Base-by-base conservation (phyloP, 495 filamentous ascomycete species). In the Penicillium tannophilum region DNA sequence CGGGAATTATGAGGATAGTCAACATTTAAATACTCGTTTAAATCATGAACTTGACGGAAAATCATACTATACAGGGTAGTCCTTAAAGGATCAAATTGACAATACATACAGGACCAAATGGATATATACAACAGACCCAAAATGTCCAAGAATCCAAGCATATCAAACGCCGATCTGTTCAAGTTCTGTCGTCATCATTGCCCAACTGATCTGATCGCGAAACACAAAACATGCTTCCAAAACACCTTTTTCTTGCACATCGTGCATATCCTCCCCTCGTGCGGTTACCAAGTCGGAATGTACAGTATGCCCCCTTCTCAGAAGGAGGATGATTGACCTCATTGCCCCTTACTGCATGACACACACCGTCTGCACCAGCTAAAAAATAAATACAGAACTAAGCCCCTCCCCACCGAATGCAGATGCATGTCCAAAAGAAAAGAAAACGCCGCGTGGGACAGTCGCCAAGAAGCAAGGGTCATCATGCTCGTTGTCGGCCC, bases 361-460 rank as follows among this genome's bases (percentile, higher is more conserved):
- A 41, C 31, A 53, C 33, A 49, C 42, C 33, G 16, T 42, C 33
- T 54, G 51, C 30, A 48, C 51, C 56, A 47, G 42, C 43, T 24
- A 39, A 44, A 36, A 44, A 20, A 50, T 28, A 55, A 42, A 56
- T 43, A 43, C 52, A 56, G 48, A 59, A 31, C 31, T 30, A 19
- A 23, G 50, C 48, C 53, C 26, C 55, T 28, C 50, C 60, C 48
- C 41, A 41, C 57, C 17, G 39, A 59, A 65, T 62, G 59, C 63
- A 65, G 44, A 65, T 65, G 54, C 60, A 59, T 47, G 36, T 36
- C 30, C 47, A 61, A 46, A 54, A 59, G 20, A 57, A 44, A 60
- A 56, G 35, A 55, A 54, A 65, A 63, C 59, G 54, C 61, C 64
- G 50, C 63, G 63, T 68, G 50, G 55, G 66, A 67, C 63, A 69